Base-by-base conservation (phyloP, 139 green algal species). In the Coelastrella sp. region DNA sequence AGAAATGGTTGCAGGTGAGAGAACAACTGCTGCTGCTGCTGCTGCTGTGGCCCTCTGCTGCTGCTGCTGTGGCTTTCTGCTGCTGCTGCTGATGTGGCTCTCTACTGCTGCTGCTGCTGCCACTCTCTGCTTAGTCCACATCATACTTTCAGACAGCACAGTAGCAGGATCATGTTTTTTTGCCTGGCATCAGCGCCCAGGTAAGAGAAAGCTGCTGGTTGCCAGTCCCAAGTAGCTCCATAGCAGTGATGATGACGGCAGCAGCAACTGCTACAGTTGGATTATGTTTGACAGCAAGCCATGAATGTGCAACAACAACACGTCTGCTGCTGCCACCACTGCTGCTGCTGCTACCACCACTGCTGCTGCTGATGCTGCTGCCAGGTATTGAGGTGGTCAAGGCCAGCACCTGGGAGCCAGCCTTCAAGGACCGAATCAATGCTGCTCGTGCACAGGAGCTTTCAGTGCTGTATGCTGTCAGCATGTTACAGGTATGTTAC, bases 341-440 rank as follows among this genome's bases (percentile, higher is more conserved):
- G 20, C 79, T 68, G 19, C 22, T 49, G 58, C 79, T 24, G 15
- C 49, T 56, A 66, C 74, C 19, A 17, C 76, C 60, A 27, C 49
- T 82, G 65, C 49, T 81, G 68, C 57, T 68, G 70, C 35, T 90
- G 75, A 74, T 65, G 56, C n/a, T 86, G 59, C 84, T 59, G 58
- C 73, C 83, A 93, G 94, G 94, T 82, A 94, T 97, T 19, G 94
- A 96, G 87, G 94, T 96, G 27, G 95, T 97, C 83, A 97, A 97
- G 82, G 95, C 92, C 84, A 92, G 79, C 73, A 86, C 93, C 12
- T 88, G 84, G 84, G 84, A 88, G 84, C 7, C 7, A 15, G 65
- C 84, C n/a, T 88, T 88, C 68, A 24, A 82, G 76, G 19, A 58
- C 6, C 78, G 89, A 11, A 93, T 94, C 25, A 61, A 86, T 27